These are phyloP conservation scores for Saccharomycopsis sp. DNA, from an alignment of 805 yeast species.

Conservation along the genomic window DNA sequence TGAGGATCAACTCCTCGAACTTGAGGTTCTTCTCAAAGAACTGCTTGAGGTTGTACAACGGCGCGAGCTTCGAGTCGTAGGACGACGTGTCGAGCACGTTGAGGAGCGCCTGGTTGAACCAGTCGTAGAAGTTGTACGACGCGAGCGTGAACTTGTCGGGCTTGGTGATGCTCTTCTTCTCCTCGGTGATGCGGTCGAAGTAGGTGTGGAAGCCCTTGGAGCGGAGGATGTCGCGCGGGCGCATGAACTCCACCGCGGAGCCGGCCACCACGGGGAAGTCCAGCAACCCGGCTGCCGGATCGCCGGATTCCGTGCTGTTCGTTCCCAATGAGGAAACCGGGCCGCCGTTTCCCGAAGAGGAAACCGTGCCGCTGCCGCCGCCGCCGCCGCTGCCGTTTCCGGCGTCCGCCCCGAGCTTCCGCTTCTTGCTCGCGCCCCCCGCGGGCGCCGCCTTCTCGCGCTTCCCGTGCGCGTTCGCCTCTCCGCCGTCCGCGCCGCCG, in stretches of 20 bases:
- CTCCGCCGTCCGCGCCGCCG: not conserved
- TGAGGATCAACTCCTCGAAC: slow-evolving; percentile 26
- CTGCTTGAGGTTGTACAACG: slow-evolving; percentile 49
- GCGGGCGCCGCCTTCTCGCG: not conserved
- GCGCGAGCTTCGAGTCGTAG: slow-evolving; percentile 37
- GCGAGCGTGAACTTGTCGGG: slow-evolving; percentile 32
- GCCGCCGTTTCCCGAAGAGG: too few relatives aligned
- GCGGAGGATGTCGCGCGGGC: slow-evolving; percentile 40
- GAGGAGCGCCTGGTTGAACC: slow-evolving; percentile 33
- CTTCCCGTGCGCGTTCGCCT: slow-evolving; percentile 9
- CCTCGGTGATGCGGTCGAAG: slow-evolving; percentile 42
- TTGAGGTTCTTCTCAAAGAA: slow-evolving; percentile 50
- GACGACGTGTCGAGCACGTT: slow-evolving; percentile 35
- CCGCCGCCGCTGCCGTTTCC: too few relatives aligned
- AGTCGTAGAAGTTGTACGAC: slow-evolving; percentile 36
- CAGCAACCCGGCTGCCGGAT: too few relatives aligned
- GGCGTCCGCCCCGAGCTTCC: not conserved
- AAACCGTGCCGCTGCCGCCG: too few relatives aligned
- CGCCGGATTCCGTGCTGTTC: not conserved
- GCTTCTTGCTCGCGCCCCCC: not conserved
- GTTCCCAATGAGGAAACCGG: too few relatives aligned
- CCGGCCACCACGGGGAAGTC: slow-evolving; percentile 37
- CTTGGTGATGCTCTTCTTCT: slow-evolving; percentile 33
- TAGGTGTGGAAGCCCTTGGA: slow-evolving; percentile 47
- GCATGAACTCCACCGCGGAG: slow-evolving; percentile 37